Evolutionary conservation across 805 yeast genomes (phyloP).

Genomic region (Schwanniomyces occidentalis): DNA sequence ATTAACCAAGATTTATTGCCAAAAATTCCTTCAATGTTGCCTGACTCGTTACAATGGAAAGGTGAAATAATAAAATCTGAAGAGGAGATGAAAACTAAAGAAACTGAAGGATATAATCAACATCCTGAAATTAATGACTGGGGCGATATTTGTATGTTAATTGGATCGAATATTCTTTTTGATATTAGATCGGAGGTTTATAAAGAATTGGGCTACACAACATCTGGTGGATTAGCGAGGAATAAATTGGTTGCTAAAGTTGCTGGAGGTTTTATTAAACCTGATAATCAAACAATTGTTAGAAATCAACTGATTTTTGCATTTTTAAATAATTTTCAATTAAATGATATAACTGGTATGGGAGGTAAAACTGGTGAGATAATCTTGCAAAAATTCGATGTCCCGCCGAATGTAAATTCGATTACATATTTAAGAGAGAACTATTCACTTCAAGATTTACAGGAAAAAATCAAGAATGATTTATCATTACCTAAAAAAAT

Average conservation of each 20-base stretch:
- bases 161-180: slow-evolving; percentile 63
- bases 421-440: slow-evolving; percentile 50
- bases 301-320: slow-evolving; percentile 44
- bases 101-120: not conserved
- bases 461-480: slow-evolving; percentile 34
- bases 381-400: slow-evolving; percentile 48
- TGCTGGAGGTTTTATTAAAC: slow-evolving; percentile 83
- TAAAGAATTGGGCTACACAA: slow-evolving; percentile 68
- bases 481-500: slow-evolving; percentile 55
- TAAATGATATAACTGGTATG: slow-evolving; percentile 82
- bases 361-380: slow-evolving; percentile 86
- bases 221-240: slow-evolving; percentile 84
- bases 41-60: slow-evolving; percentile 29
- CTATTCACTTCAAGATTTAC: slow-evolving; percentile 31
- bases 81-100: slow-evolving; percentile 11
- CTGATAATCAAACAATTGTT: slow-evolving; percentile 81
- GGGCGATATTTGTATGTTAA: slow-evolving; percentile 73
- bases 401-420: slow-evolving; percentile 50
- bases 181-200: slow-evolving; percentile 56
- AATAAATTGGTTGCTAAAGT: slow-evolving; percentile 81
- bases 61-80: slow-evolving; percentile 25
- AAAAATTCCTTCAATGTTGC: slow-evolving; percentile 39
- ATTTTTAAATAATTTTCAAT: slow-evolving; percentile 61
- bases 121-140: slow-evolving; percentile 41
- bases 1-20: slow-evolving; percentile 39